phyloP scores from a whole-genome alignment of 371 early-diverging fungal species.

The Batrachochytrium dendrobatidis region DNA sequence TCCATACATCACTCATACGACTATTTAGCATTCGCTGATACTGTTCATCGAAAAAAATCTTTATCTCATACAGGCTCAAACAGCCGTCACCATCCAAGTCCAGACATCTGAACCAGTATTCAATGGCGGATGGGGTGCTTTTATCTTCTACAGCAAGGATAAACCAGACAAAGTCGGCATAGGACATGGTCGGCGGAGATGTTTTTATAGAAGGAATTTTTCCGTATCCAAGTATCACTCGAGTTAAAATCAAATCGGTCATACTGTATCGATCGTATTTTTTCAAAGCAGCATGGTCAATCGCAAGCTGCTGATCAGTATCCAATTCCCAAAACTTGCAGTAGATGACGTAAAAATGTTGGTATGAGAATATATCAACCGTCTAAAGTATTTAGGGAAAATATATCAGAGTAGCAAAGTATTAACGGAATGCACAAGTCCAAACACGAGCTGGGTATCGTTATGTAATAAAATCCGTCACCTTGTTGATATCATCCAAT shows the following conservation, averaged over 20 bases:
- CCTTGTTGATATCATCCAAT: constrained; percentile 63
- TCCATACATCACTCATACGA: constrained; percentile 53
- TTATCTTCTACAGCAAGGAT: constrained; percentile 84
- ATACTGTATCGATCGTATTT: constrained; percentile 22
- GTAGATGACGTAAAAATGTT: constrained; percentile 93
- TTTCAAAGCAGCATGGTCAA: constrained; percentile 17
- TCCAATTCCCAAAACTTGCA: constrained; percentile 89
- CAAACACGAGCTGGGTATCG: neutral
- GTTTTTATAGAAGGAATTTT: neutral
- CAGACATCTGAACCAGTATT: constrained; percentile 91
- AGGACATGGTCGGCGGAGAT: constrained; percentile 21
- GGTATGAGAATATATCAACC: constrained; percentile 78
- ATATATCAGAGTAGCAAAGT: neutral
- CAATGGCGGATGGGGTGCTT: constrained; percentile 63
- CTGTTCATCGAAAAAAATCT: constrained; percentile 80
- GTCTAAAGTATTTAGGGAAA: constrained; percentile 27
- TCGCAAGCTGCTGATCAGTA: constrained; percentile 32
- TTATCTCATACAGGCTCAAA: constrained; percentile 75
- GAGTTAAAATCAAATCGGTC: constrained; percentile 7
- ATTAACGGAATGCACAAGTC: neutral
- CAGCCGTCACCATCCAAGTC: constrained; percentile 87
- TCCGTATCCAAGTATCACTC: constrained; percentile 20
- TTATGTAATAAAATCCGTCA: constrained; percentile 21
- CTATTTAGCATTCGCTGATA: constrained; percentile 53
- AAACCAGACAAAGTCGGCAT: constrained; percentile 61